Conservation (phyloP, 2,329 filamentous ascomycete genomes). For the Emydomyces testavorans region DNA sequence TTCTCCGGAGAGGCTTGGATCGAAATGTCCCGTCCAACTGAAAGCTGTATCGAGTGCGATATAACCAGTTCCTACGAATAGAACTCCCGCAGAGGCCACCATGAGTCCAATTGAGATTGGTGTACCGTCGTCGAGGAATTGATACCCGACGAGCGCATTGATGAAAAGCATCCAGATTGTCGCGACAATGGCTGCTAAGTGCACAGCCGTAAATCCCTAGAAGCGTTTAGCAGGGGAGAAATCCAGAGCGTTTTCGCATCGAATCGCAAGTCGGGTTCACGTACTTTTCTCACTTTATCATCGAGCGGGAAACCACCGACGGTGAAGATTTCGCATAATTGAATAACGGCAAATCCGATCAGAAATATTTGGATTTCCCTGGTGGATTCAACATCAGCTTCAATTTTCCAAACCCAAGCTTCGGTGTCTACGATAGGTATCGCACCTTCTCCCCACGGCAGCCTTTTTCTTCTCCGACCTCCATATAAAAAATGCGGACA, state of each 20-base stretch:
- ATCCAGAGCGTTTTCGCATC: neutral
- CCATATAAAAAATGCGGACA: slow-evolving; percentile 57
- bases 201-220: slow-evolving; percentile 76
- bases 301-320: slow-evolving; percentile 77
- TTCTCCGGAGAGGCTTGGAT: slow-evolving; percentile 43
- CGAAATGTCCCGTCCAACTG: slow-evolving; percentile 69
- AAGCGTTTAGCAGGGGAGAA: neutral
- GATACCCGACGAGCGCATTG: slow-evolving; percentile 85
- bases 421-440: neutral
- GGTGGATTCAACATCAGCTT: slow-evolving; percentile 11
- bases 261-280: slow-evolving; percentile 35
- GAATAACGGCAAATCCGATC: slow-evolving; percentile 69
- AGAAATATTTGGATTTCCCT: slow-evolving; percentile 98
- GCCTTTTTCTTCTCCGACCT: slow-evolving; percentile 82
- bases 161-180: slow-evolving; percentile 84
- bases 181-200: slow-evolving; percentile 79
- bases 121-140: slow-evolving; percentile 88
- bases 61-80: slow-evolving; percentile 88
- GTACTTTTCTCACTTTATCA: slow-evolving; percentile 52
- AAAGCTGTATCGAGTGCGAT: slow-evolving; percentile 91
- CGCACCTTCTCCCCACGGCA: slow-evolving; percentile 80
- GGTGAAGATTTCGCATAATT: slow-evolving; percentile 93
- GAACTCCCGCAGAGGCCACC: slow-evolving; percentile 52
- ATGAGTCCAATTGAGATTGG: slow-evolving; percentile 69
- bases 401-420: neutral